phyloP scores from a whole-genome alignment of 805 yeast species.

The Wickerhamiella nectarea region DNA sequence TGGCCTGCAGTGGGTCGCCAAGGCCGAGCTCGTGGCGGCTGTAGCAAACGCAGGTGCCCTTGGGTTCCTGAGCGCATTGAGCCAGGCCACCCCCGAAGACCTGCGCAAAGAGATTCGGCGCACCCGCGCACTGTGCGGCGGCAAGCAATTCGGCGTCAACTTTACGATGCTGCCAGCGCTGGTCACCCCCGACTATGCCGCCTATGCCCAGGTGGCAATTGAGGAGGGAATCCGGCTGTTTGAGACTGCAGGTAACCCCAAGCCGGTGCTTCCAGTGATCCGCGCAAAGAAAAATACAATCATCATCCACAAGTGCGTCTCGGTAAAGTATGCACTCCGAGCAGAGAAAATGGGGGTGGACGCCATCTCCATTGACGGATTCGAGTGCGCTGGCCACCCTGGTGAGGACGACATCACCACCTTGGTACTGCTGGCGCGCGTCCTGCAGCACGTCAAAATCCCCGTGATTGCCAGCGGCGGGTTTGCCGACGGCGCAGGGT shows the following conservation, averaged over 20 bases:
- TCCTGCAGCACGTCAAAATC: constrained; percentile 21
- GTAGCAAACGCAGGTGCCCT: constrained; percentile 26
- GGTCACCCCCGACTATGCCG: constrained; percentile 23
- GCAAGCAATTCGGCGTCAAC: constrained; percentile 25
- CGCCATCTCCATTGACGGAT: constrained; percentile 25
- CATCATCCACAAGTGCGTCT: constrained; percentile 24
- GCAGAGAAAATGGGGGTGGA: constrained; percentile 25
- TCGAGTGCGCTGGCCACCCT: constrained; percentile 28
- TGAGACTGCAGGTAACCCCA: constrained; percentile 26
- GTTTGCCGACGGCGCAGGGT: constrained; percentile 24
- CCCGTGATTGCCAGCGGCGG: constrained; percentile 27
- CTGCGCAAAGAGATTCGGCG: constrained; percentile 22
- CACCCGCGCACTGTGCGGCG: constrained; percentile 15
- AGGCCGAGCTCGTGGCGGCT: constrained; percentile 23
- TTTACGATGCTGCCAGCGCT: constrained; percentile 25
- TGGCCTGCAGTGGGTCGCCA: constrained; percentile 24
- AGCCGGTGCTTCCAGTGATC: constrained; percentile 20
- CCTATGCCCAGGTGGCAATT: constrained; percentile 23
- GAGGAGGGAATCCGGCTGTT: constrained; percentile 25
- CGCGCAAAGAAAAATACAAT: constrained; percentile 16
- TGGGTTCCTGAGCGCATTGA: constrained; percentile 23
- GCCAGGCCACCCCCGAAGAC: constrained; percentile 23
- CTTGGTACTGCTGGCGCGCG: constrained; percentile 21
- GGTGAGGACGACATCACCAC: constrained; percentile 26
- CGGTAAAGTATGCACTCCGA: constrained; percentile 22